These are phyloP conservation scores for Nemania diffusa DNA, from an alignment of 2,329 filamentous ascomycete genomes.

Conservation along the genomic window DNA sequence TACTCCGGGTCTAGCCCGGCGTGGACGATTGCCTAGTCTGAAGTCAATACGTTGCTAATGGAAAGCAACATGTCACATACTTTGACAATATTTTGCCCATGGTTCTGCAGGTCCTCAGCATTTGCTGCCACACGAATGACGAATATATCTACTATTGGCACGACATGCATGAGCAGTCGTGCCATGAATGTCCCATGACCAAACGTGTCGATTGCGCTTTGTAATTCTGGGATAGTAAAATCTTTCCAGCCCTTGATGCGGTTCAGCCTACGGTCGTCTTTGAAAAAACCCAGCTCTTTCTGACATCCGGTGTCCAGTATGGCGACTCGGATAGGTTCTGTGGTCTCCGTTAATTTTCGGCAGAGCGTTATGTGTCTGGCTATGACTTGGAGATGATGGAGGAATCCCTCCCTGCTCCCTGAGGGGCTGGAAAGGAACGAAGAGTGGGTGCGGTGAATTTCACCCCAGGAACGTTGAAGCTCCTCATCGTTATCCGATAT, in stretches of 20 bases:
- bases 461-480: background rate
- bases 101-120: slow-evolving; percentile 6
- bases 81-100: slow-evolving; percentile 4
- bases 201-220: slow-evolving; percentile 14
- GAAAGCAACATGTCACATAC: slow-evolving; percentile 13
- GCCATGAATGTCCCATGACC: slow-evolving; percentile 23
- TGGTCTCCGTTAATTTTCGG: background rate
- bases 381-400: slow-evolving; percentile 12
- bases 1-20: slow-evolving; percentile 15
- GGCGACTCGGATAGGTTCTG: slow-evolving; percentile 13
- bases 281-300: slow-evolving; percentile 5
- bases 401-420: background rate
- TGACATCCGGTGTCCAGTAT: slow-evolving; percentile 13
- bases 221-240: background rate
- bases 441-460: background rate
- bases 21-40: slow-evolving; percentile 10
- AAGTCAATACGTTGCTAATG: slow-evolving; percentile 7
- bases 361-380: slow-evolving; percentile 1
- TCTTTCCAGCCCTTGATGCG: slow-evolving; percentile 14
- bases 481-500: background rate
- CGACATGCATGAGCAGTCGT: slow-evolving; percentile 14
- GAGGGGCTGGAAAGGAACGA: slow-evolving; percentile 6
- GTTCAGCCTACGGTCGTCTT: slow-evolving; percentile 11
- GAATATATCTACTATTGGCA: slow-evolving; percentile 6
- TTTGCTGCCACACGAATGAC: slow-evolving; percentile 14